Evolutionary conservation across 2,329 filamentous ascomycete genomes (phyloP), one percentile per base, ranked within the genome.

Genomic region (Fonsecaea nubica): DNA sequence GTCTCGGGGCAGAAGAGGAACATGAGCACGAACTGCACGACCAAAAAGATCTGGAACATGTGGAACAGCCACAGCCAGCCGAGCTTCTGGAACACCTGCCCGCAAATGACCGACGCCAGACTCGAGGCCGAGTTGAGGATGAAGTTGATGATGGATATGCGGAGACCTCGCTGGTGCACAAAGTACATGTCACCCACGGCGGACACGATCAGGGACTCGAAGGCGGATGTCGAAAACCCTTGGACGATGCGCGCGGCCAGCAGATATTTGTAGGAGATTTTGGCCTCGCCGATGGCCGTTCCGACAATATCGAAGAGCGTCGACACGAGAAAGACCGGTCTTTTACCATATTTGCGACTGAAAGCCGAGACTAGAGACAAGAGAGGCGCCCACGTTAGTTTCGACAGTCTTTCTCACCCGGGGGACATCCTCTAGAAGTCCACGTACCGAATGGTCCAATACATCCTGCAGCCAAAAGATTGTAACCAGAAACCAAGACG

Each of bases 151-250:
- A 73, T 40, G 8, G 70, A 64, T 25, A 73, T 69, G 21, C 69
- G 69, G 1, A 60, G 58, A 21, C 71, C 71, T 62, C 71, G 59
- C 59, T 73, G 64, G 50, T 73, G 71, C 10, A 70, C 68, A 52
- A 72, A 72, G 64, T 80, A 82, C 69, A 82, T 75, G 63, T 83
- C 81, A 0, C 80, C 77, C 2, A 83, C 77, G 2, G 79, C 80
- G 15, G 82, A 78, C 67, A 83, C 83, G 15, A 79, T 79, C 12
- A 85, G 72, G n/a, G 80, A 80, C 69, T 85, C 83, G 30, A 83
- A 80, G 0, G 83, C 82, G 2, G 82, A 79, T 10, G 76, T 78
- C 36, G 82, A 80, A 67, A 84, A 69, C 25, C 69, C 70, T 38
- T 71, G 71, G 13, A 72, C 66, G 38, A 72, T 71, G 10, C 71